Evolutionary conservation across 345 rosid genomes (phyloP), one percentile per base, ranked within the genome.

Genomic region (Barbarea vulgaris): DNA sequence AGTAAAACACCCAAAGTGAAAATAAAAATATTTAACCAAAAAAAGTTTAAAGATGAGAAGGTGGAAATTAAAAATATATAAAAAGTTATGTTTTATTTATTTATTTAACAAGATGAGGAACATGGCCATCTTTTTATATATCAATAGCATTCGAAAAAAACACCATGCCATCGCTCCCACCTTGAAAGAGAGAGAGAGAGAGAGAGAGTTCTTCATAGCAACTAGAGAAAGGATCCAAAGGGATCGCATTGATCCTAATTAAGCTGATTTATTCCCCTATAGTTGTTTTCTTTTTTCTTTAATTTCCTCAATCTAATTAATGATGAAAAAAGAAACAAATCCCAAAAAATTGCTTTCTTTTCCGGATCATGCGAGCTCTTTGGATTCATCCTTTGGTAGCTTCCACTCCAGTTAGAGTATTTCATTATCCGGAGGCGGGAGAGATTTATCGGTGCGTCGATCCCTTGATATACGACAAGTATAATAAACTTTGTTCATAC

Each of bases 191-290:
- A 69, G 67, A 70, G 42, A 57, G 67, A 70, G 42, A 57, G 30
- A 28, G 30, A 28, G 30, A 27, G 34, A 31, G 61, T 59, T 69
- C 67, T 60, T 74, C 53, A 64, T 85, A 83, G 92, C 89, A 83
- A 89, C 88, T 84, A 76, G 77, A 93, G 97, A 84, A 91, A 79
- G 87, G 83, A 91, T 93, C 98, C 98, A 93, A 93, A 93, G 97
- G 98, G 98, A 93, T 93, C 97, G 98, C 98, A 93, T 93, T 93
- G 98, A 93, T 93, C 98, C 97, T 70, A 56, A 78, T 66, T 59
- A 78, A 70, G 64, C 69, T 67, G 52, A 46, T 28, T 55, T 52
- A 72, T 65, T 57, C 55, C 18, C 30, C 15, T 36, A 77, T 37
- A 65, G 4, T 69, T 52, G n/a, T 30, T 64, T 0, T 12, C 24